These are phyloP conservation scores for Inga laurina DNA, from an alignment of 306 rosid genomes.

Conservation along the genomic window DNA sequence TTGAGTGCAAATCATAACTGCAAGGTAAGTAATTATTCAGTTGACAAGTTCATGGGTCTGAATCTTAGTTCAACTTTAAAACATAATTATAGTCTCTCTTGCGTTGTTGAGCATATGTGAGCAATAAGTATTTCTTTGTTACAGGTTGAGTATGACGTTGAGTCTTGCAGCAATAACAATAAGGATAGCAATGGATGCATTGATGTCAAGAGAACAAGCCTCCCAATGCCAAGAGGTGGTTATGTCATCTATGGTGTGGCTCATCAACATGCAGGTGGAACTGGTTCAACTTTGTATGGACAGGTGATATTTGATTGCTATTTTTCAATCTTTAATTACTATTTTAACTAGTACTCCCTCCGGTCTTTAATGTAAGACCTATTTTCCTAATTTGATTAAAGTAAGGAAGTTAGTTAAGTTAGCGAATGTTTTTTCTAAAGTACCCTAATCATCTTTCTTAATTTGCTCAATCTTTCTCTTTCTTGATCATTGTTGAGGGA, in stretches of 20 bases:
- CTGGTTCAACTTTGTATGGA: constrained; percentile 65
- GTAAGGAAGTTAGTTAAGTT: no score
- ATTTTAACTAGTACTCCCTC: neutral
- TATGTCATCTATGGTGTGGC: constrained; percentile 72
- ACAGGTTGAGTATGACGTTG: constrained; percentile 64
- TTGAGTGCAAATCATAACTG: constrained; percentile 44
- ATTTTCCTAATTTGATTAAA: no score
- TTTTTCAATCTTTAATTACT: neutral
- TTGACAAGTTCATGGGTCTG: neutral
- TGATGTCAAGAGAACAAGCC: constrained; percentile 22
- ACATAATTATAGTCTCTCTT: neutral
- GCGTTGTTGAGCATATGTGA: neutral
- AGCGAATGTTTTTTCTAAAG: no score
- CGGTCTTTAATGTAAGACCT: no score
- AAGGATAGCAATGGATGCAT: constrained; percentile 25
- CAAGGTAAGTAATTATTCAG: constrained; percentile 39
- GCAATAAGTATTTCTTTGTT: constrained; percentile 1
- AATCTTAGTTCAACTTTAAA: neutral
- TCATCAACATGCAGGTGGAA: constrained; percentile 83
- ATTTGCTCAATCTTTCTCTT: no score
- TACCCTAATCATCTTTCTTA: no score
- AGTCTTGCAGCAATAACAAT: constrained; percentile 43
- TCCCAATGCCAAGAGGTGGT: constrained; percentile 52
- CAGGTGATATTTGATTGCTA: constrained; percentile 41
- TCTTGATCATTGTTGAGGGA: no score